These are phyloP conservation scores for Microascus cirrosus DNA, from an alignment of 2,329 filamentous ascomycete genomes.

Conservation along the genomic window DNA sequence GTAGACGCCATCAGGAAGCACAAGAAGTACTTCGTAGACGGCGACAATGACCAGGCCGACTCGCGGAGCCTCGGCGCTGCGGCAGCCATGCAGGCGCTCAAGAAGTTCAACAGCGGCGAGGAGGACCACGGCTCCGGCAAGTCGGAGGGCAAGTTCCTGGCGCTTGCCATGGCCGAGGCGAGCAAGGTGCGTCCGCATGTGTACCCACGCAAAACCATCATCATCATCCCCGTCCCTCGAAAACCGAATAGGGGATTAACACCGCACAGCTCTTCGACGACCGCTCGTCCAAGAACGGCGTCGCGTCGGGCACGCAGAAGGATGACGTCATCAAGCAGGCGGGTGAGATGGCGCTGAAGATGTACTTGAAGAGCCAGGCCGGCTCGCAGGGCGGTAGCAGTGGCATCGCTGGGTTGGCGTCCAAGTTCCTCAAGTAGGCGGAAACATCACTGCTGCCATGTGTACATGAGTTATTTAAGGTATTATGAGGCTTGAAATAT, in stretches of 20 bases:
- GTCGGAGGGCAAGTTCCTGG: conserved; percentile 66
- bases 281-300: conserved; percentile 41
- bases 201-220: background rate
- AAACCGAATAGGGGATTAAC: background rate
- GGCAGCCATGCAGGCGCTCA: conserved; percentile 71
- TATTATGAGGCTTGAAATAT: background rate
- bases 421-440: conserved; percentile 31
- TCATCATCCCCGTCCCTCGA: background rate
- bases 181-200: conserved; percentile 64
- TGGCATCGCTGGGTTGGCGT: conserved; percentile 32
- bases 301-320: conserved; percentile 56
- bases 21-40: conserved; percentile 56
- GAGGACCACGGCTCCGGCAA: conserved; percentile 16
- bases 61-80: conserved; percentile 53
- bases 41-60: conserved; percentile 32
- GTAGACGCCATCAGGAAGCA: conserved; percentile 62
- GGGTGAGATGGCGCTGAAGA: conserved; percentile 78
- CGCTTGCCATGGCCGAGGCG: conserved; percentile 79
- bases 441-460: background rate
- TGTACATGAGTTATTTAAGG: background rate
- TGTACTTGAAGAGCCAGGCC: conserved; percentile 74
- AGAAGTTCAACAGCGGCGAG: conserved; percentile 58
- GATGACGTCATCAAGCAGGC: conserved; percentile 69
- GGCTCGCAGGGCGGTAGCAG: conserved; percentile 27
- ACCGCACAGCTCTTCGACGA: conserved; percentile 43